Base-by-base conservation (phyloP, 2,329 filamentous ascomycete species). In the Botryotinia narcissicola region DNA sequence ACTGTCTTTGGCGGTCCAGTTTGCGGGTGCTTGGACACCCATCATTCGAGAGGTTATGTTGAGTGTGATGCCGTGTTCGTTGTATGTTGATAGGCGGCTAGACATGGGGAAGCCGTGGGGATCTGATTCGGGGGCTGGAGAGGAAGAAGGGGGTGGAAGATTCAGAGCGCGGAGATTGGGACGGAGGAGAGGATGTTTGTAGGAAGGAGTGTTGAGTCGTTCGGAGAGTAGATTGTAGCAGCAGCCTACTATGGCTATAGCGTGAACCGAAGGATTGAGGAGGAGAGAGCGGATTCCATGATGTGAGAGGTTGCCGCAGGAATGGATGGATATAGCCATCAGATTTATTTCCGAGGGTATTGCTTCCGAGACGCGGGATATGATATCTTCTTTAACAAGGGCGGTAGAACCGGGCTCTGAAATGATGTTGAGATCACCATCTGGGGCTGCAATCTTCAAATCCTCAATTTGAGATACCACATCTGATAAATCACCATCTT, bases 21-120 rank as follows among this genome's bases (percentile, higher is more conserved):
- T 99, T 74, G 91, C 87, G 1, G 96, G 95, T 12, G 96, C 96
- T 84, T 99, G 96, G 68, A 97, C 95, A 4, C 95, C 95, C 95
- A 98, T 98, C 92, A 97, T 97, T 62, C 96, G 90, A 1, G 96
- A 94, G 6, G 96, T 99, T 80, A 98, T 97, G 82, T 99, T 98
- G 73, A 98, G 86, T 37, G 93, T 88, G 64, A 98, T 86, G 3
- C 94, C 94, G 37, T 82, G 42, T 25, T 83, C 84, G 32, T 85
- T 82, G 78, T 91, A 88, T 5, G 82, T 89, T 82, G 80, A 86
- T 67, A 98, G 85, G 22, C 87, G 87, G 62, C 91, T 85, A 74
- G 93, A 97, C 92, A 99, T 96, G 0, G 96, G 96, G 79, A 98
- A 99, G 6, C 96, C 96, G 75, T 98, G 91, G 0, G 93, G 93